phyloP scores from a whole-genome alignment of 495 filamentous ascomycete species.

The Sporormia fimetaria region DNA sequence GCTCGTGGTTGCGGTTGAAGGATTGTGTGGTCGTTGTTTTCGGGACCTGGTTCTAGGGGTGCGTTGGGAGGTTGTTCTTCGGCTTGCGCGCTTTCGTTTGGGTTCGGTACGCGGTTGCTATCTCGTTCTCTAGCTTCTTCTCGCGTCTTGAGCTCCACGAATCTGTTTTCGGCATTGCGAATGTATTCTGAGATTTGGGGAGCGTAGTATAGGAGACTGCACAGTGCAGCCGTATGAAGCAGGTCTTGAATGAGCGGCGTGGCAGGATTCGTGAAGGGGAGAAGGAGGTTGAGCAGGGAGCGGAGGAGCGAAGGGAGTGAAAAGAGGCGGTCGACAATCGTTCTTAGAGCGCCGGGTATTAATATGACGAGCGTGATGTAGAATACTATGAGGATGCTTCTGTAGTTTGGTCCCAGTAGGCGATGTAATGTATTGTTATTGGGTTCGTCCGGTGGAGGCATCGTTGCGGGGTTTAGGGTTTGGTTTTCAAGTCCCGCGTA shows the following conservation, averaged over 20 bases:
- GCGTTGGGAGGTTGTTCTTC: too few relatives aligned
- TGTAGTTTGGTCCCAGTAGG: too few relatives aligned
- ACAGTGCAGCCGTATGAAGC: constrained; percentile 30
- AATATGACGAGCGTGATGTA: too few relatives aligned
- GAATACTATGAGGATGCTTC: too few relatives aligned
- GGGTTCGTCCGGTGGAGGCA: too few relatives aligned
- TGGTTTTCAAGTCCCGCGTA: too few relatives aligned
- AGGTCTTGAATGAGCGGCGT: constrained; percentile 34
- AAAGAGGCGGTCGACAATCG: constrained; percentile 3
- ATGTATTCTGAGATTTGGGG: constrained; percentile 24
- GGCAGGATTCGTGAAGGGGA: constrained; percentile 31
- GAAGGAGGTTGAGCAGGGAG: constrained; percentile 26
- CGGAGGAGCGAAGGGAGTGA: constrained; percentile 10
- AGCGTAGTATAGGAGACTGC: constrained; percentile 30
- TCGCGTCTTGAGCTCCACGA: neutral
- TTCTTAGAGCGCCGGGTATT: too few relatives aligned
- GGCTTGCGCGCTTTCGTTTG: constrained; percentile 8
- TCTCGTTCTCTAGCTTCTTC: neutral
- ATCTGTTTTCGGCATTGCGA: neutral
- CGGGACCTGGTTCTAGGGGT: constrained; percentile 8
- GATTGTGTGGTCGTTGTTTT: constrained; percentile 4
- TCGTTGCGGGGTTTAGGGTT: too few relatives aligned
- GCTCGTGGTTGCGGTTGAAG: constrained; percentile 11
- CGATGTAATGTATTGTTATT: too few relatives aligned
- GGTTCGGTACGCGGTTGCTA: neutral